A percentile compares a stretch with the other conserved stretches of the same genome.
phyloP scores from a whole-genome alignment of 805 yeast genomes.

The Myxozyma udenii region DNA sequence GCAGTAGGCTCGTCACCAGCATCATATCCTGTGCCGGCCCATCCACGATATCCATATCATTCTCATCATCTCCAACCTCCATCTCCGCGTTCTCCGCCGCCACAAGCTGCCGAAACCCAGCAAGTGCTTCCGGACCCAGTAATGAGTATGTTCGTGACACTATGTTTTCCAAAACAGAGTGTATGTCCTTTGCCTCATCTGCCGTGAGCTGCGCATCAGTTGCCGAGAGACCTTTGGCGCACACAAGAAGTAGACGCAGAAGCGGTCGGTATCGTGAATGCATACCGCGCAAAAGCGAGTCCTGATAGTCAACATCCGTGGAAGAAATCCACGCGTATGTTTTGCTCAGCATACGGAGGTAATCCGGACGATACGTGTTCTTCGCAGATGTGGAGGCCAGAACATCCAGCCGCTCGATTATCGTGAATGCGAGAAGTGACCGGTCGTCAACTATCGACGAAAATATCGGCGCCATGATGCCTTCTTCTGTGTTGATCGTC shows the following conservation, averaged over 20 bases:
- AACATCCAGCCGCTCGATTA: conserved; percentile 27
- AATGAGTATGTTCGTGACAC: conserved; percentile 17
- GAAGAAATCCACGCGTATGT: conserved; percentile 34
- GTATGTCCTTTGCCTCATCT: conserved; percentile 4
- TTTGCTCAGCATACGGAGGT: conserved; percentile 39
- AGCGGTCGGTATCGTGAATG: conserved; percentile 32
- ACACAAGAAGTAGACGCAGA: conserved; percentile 30
- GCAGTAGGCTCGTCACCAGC: conserved; percentile 18
- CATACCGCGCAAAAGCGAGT: conserved; percentile 43
- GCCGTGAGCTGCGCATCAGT: not conserved
- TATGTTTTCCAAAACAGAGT: conserved; percentile 14
- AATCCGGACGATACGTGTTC: conserved; percentile 27
- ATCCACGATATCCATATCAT: not conserved
- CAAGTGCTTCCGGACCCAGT: conserved; percentile 23
- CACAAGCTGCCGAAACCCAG: conserved; percentile 5
- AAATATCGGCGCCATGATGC: conserved; percentile 49
- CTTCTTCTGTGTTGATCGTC: conserved; percentile 50
- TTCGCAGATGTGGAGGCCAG: conserved; percentile 30
- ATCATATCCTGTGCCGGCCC: conserved; percentile 23
- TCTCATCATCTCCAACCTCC: no score
- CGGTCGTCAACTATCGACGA: conserved; percentile 57
- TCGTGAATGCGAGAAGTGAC: conserved; percentile 62
- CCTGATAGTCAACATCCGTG: conserved; percentile 40
- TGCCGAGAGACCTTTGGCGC: conserved; percentile 12
- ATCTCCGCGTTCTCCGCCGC: not conserved